Evolutionary conservation across 1,284 basidiomycete genomes (phyloP).

Genomic region (Neolentinus lepideus): DNA sequence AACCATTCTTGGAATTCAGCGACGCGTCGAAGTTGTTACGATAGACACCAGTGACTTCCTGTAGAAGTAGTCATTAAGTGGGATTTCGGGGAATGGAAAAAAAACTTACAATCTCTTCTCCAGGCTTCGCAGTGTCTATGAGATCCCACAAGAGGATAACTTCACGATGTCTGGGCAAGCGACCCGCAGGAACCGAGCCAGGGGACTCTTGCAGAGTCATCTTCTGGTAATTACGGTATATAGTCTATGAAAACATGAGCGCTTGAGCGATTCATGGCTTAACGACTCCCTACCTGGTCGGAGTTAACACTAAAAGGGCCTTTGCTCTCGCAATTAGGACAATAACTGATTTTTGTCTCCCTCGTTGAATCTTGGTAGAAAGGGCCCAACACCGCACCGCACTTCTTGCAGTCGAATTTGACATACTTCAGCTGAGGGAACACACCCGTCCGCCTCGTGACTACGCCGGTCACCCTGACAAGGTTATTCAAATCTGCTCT

Average conservation of each 20-base stretch:
- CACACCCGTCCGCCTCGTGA: constrained; percentile 92
- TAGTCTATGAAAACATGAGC: constrained; percentile 54
- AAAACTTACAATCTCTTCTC: constrained; percentile 86
- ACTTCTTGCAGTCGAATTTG: constrained; percentile 96
- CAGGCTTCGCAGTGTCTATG: constrained; percentile 96
- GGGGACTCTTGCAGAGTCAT: constrained; percentile 99
- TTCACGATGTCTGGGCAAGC: constrained; percentile 93
- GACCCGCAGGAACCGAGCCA: constrained; percentile 96
- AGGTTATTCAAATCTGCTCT: constrained; percentile 92
- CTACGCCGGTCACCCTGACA: constrained; percentile 94
- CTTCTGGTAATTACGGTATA: constrained; percentile 98
- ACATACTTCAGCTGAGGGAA: constrained; percentile 99
- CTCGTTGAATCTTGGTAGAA: constrained; percentile 96
- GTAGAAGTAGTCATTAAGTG: constrained; percentile 13
- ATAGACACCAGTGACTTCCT: constrained; percentile 97
- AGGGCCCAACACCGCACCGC: constrained; percentile 87
- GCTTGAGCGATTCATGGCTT: background rate
- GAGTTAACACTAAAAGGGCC: constrained; percentile 97
- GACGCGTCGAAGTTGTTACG: constrained; percentile 99
- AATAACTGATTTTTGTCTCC: constrained; percentile 93
- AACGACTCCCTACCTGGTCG: constrained; percentile 61
- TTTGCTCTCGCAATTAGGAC: constrained; percentile 88
- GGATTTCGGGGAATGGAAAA: background rate
- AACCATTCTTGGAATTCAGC: constrained; percentile 97
- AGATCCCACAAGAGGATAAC: constrained; percentile 97